Evolutionary conservation across 2,329 filamentous ascomycete genomes (phyloP), one percentile per base, ranked within the genome.

Genomic region (Fusarium sulawesiense): DNA sequence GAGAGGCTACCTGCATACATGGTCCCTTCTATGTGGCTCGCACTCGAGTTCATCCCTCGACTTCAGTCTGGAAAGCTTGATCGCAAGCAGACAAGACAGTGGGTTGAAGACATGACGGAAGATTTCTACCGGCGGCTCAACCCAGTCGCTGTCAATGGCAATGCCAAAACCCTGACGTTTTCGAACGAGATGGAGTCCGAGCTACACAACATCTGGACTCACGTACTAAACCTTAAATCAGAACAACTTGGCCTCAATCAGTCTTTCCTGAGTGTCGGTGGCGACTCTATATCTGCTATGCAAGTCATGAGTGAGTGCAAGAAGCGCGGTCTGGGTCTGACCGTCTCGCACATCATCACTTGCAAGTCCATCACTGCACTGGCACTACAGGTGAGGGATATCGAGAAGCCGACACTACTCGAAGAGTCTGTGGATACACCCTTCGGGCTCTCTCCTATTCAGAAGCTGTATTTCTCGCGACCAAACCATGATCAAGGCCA

Each of bases 261-360:
- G 8, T 77, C 77, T 41, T 83, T 83, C 65, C 70, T 83, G 23
- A 73, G 73, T 18, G 70, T 82, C 2, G 82, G 82, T 2, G 82
- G 82, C 7, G 82, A 84, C 55, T 83, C 82, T 6, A 82, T 83
- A 41, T 76, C 75, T 0, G 80, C 82, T 4, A 83, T 83, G 78
- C 75, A 78, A 11, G 75, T 81, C 1, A 77, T 78, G 50, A 81
- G 85, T 10, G 73, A 77, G 47, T 78, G 76, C 23, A 76, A 73
- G 51, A 74, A 76, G 29, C 72, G 71, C 0, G 73, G 72, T 0
- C 57, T 80, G 1, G 68, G 68, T 6, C 47, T 79, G 9, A 64
- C 72, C 0, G 78, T 80, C 13, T 74, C 72, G 10, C 64, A 77
- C 29, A 72, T 78, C 41, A 73, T 77, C 27, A 55, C 61, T 10